Evolutionary conservation across 2,329 filamentous ascomycete species (phyloP), one percentile per base, ranked within the genome.

Genomic region (Zarea fungicola): DNA sequence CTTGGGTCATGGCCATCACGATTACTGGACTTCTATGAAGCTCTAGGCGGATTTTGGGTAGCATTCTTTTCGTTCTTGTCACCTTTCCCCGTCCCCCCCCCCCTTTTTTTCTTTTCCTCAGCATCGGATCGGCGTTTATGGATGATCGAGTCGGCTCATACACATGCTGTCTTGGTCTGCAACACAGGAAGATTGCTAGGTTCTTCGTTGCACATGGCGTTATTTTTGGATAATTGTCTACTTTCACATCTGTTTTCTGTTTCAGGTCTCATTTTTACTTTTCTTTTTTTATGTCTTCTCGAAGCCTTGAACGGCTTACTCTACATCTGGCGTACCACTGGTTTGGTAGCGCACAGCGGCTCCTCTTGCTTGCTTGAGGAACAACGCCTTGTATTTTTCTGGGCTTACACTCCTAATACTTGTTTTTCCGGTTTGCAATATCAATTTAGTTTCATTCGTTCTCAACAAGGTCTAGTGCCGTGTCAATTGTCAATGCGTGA

Each of bases 71-170:
- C 6, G 18, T n/a, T 40, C 40, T 7, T 6, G 10, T 11, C n/a
- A n/a, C n/a, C n/a, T n/a, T n/a, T n/a, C n/a, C n/a, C n/a, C n/a
- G n/a, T n/a, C n/a, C n/a, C n/a, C n/a, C n/a, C n/a, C n/a, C n/a
- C n/a, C n/a, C 8, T 19, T 36, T 16, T 14, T 8, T 16, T 36
- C 16, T 13, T 26, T 4, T n/a, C 25, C 21, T 46, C 16, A 23
- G 35, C 44, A 47, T 47, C 26, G 35, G 21, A 40, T 47, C 26
- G 44, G 44, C 44, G 44, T 40, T 36, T 36, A 35, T 11, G 29
- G 19, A 22, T 35, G 14, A 11, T 22, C 1, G n/a, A 22, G 9
- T 29, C 16, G 25, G 23, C 23, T 39, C 16, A 26, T 34, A n/a
- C 14, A 34, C 26, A 23, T 21, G 42, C 28, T 25, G 43, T 46